Evolutionary conservation across 164 flowering plant species (phyloP).

Genomic region (Amborella trichopoda): DNA sequence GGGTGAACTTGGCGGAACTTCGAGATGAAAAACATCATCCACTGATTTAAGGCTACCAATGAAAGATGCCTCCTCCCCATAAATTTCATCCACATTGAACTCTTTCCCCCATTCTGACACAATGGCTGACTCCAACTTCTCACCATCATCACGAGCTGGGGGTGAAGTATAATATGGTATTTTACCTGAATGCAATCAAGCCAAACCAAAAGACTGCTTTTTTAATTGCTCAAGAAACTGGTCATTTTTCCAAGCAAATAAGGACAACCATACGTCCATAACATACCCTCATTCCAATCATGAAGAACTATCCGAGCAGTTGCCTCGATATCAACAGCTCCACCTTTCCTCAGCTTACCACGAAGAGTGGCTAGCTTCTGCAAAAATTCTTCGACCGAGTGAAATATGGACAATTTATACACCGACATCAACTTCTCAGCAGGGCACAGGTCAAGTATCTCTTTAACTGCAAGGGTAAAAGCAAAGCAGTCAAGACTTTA

Average conservation of each 20-base stretch:
- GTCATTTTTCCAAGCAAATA: not conserved
- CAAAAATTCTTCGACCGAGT: slow-evolving; percentile 81
- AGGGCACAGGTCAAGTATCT: slow-evolving; percentile 81
- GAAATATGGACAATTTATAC: slow-evolving; percentile 69
- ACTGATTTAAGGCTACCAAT: slow-evolving; percentile 76
- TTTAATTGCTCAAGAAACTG: not conserved
- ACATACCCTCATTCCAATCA: slow-evolving; percentile 97
- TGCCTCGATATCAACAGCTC: slow-evolving; percentile 67
- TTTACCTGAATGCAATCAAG: slow-evolving; percentile 86
- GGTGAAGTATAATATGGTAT: slow-evolving; percentile 90
- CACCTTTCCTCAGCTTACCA: slow-evolving; percentile 95
- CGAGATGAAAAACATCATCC: slow-evolving; percentile 54
- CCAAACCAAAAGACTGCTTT: too few relatives aligned
- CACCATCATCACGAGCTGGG: slow-evolving; percentile 58
- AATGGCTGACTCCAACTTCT: slow-evolving; percentile 47
- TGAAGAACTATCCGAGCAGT: slow-evolving; percentile 86
- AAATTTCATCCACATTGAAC: slow-evolving; percentile 75
- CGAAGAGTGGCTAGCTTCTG: slow-evolving; percentile 76
- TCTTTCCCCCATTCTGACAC: slow-evolving; percentile 78
- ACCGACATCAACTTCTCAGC: slow-evolving; percentile 45
- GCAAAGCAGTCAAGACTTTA: too few relatives aligned
- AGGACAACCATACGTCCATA: not conserved
- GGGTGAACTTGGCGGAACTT: slow-evolving; percentile 69
- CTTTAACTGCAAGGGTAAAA: slow-evolving; percentile 52
- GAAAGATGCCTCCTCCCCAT: slow-evolving; percentile 66